Percentiles rank a stretch among this genome's conserved stretches.
These are phyloP conservation scores for Cystobasidium tubakii DNA, from an alignment of 768 basidiomycete genomes.

Conservation along the genomic window DNA sequence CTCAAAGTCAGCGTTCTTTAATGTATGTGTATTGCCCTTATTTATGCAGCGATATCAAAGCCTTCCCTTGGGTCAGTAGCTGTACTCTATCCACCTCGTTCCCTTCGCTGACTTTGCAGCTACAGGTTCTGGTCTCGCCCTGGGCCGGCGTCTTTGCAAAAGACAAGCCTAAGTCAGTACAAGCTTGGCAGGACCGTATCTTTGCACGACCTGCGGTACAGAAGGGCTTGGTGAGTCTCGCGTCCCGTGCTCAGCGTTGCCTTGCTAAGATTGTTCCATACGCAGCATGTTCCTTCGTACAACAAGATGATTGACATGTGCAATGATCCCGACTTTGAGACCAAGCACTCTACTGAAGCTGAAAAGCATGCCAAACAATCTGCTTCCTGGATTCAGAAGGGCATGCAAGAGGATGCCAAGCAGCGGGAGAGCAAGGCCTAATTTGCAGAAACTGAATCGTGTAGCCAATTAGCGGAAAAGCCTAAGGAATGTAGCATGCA, in stretches of 20 bases:
- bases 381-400: conserved; percentile 28
- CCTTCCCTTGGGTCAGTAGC: background rate
- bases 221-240: conserved; percentile 28
- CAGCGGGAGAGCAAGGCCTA: background rate
- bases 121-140: background rate
- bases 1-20: background rate
- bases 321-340: conserved; percentile 27
- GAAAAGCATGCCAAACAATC: conserved; percentile 19
- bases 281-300: conserved; percentile 25
- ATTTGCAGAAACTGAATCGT: background rate
- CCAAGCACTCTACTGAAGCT: conserved; percentile 13
- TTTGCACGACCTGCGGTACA: conserved; percentile 23
- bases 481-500: background rate
- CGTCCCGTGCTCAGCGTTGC: too few relatives aligned
- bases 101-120: background rate
- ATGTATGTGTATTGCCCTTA: background rate
- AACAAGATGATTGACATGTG: conserved; percentile 24
- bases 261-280: too few relatives aligned
- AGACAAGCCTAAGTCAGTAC: conserved; percentile 30
- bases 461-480: background rate
- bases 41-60: background rate
- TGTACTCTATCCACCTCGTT: background rate
- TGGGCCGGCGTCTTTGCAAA: conserved; percentile 25
- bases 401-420: conserved; percentile 20
- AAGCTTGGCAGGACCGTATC: conserved; percentile 33